A percentile compares a stretch with the other conserved stretches of the same genome.
These are phyloP conservation scores for Zygosaccharomyces bisporus DNA, from an alignment of 805 yeast species.

Conservation along the genomic window DNA sequence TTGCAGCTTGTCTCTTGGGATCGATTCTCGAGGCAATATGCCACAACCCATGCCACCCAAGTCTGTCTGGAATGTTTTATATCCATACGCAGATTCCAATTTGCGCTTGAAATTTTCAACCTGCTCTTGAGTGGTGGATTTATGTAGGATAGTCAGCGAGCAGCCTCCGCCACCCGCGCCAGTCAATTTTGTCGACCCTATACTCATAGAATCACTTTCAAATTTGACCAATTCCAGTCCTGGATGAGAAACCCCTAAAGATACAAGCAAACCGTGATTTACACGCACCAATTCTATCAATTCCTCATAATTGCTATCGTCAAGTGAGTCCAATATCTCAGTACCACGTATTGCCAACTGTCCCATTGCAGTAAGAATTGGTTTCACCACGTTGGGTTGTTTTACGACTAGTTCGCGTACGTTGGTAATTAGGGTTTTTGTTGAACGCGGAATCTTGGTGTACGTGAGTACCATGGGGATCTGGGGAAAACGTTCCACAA, in stretches of 20 bases:
- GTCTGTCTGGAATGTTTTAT: constrained; percentile 70
- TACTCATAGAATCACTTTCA: constrained; percentile 53
- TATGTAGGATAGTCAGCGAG: constrained; percentile 75
- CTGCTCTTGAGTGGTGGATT: constrained; percentile 38
- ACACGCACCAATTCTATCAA: constrained; percentile 65
- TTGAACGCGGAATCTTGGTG: constrained; percentile 81
- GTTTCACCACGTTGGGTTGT: constrained; percentile 51
- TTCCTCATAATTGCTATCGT: constrained; percentile 29
- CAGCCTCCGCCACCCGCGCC: constrained; percentile 99
- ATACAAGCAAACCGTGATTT: constrained; percentile 81
- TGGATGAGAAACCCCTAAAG: constrained; percentile 92
- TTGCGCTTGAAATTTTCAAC: constrained; percentile 35
- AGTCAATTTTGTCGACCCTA: constrained; percentile 90
- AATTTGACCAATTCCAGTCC: constrained; percentile 71
- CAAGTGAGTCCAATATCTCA: constrained; percentile 45
- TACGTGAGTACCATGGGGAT: constrained; percentile 74
- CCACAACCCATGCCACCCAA: constrained; percentile 89
- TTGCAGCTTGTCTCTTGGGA: constrained; percentile 10
- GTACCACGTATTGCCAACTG: constrained; percentile 65
- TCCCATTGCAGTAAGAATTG: constrained; percentile 74
- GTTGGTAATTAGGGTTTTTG: constrained; percentile 75
- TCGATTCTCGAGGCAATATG: constrained; percentile 21
- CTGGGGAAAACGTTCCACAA: constrained; percentile 54
- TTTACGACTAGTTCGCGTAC: constrained; percentile 56
- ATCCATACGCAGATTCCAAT: constrained; percentile 46